Evolutionary conservation across 176 grass and related monocot species (phyloP).

Genomic region (Bonia amplexicaulis): DNA sequence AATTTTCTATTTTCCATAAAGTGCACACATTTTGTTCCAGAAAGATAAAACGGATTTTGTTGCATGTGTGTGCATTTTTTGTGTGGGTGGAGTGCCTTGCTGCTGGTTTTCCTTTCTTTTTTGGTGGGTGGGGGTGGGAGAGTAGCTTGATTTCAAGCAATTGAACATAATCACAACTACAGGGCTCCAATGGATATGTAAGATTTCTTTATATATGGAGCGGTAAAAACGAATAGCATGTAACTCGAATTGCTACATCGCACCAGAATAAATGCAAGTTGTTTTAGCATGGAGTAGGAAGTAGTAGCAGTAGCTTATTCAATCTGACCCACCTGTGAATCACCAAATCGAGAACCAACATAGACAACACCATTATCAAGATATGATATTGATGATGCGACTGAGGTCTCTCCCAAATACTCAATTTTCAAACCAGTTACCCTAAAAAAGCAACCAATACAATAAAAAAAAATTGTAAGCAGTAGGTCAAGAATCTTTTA

Average conservation of each 20-base stretch:
- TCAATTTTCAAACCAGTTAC: conserved; percentile 98
- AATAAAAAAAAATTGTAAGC: conserved; percentile 14
- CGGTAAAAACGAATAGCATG: not conserved
- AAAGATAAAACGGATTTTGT: not conserved
- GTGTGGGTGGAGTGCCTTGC: not conserved
- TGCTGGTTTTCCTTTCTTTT: not conserved
- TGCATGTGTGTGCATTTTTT: not conserved
- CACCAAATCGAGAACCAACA: conserved; percentile 95
- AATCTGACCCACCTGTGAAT: conserved; percentile 75
- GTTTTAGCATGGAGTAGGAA: not conserved
- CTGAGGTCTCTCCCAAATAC: conserved; percentile 85
- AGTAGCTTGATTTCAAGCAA: not conserved
- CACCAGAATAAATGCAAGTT: not conserved
- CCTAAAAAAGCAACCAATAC: conserved; percentile 41
- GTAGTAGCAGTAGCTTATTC: not conserved
- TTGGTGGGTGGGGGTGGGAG: not conserved
- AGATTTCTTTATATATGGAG: not conserved
- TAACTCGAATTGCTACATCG: not conserved
- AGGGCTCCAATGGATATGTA: not conserved
- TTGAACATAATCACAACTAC: not conserved
- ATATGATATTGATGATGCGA: conserved; percentile 95
- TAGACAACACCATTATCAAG: conserved; percentile 98
- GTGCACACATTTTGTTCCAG: not conserved
- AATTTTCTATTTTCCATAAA: not conserved
- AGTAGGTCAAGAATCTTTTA: not conserved